Evolutionary conservation across 2,329 filamentous ascomycete genomes (phyloP).

Genomic region (Aureobasidium mangrovei): DNA sequence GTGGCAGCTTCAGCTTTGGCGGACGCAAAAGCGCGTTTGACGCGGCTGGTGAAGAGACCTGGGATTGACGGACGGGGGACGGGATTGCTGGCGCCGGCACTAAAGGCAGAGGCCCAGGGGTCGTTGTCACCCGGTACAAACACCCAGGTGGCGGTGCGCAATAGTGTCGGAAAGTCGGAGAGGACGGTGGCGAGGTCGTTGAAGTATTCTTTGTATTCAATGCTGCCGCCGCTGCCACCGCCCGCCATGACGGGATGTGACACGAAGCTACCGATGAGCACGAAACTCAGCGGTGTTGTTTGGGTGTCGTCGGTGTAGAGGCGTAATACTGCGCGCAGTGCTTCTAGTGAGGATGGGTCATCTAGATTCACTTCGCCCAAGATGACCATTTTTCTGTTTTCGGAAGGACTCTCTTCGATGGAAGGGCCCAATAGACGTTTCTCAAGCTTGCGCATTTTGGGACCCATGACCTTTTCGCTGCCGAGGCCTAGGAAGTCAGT

Average conservation of each 20-base stretch:
- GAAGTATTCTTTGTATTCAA: constrained; percentile 96
- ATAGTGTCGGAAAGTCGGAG: constrained; percentile 70
- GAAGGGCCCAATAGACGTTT: constrained; percentile 48
- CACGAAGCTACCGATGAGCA: constrained; percentile 79
- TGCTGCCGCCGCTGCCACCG: constrained; percentile 66
- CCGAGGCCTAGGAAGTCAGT: constrained; percentile 91
- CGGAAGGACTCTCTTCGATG: constrained; percentile 17
- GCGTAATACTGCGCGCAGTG: constrained; percentile 68
- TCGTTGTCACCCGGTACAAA: constrained; percentile 97
- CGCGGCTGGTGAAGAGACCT: constrained; percentile 79
- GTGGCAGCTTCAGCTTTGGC: constrained; percentile 63
- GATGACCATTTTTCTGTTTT: constrained; percentile 55
- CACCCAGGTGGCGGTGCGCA: constrained; percentile 73
- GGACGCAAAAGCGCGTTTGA: constrained; percentile 69
- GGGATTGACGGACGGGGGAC: constrained; percentile 67
- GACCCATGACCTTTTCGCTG: constrained; percentile 74
- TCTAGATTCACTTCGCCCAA: constrained; percentile 83
- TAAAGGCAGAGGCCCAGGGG: constrained; percentile 87
- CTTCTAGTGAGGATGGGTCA: constrained; percentile 69
- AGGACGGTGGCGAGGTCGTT: constrained; percentile 76
- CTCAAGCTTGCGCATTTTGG: constrained; percentile 75
- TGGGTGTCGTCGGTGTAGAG: constrained; percentile 60
- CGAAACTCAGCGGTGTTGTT: constrained; percentile 55
- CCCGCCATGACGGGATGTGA: constrained; percentile 51
- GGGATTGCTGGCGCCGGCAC: constrained; percentile 61